Conservation (phyloP, 495 filamentous ascomycete genomes). For the Penicillium nucicola region DNA sequence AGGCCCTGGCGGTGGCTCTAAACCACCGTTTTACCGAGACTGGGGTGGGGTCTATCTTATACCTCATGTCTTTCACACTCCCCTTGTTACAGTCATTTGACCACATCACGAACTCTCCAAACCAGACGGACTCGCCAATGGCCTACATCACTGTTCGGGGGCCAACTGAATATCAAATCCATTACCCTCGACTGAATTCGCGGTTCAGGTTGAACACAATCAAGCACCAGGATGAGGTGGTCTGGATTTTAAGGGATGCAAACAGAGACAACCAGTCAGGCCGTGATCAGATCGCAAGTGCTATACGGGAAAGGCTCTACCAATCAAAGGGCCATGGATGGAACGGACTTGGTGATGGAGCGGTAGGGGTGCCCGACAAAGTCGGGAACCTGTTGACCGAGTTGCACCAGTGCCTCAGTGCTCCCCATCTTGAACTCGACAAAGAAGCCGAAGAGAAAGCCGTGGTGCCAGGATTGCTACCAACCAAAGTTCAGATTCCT, state of each 20-base stretch:
- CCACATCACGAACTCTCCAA: slow-evolving; percentile 28
- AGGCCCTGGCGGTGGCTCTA: slow-evolving; percentile 58
- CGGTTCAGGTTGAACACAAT: slow-evolving; percentile 36
- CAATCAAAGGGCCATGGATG: slow-evolving; percentile 46
- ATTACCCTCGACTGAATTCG: slow-evolving; percentile 35
- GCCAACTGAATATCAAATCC: slow-evolving; percentile 41
- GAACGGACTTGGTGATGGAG: slow-evolving; percentile 47
- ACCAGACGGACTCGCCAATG: slow-evolving; percentile 20
- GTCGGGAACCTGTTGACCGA: slow-evolving; percentile 40
- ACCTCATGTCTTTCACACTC: slow-evolving; percentile 58
- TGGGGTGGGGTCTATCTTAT: slow-evolving; percentile 54
- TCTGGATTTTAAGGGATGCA: slow-evolving; percentile 43
- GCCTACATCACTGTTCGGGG: slow-evolving; percentile 40
- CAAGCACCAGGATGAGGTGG: slow-evolving; percentile 25
- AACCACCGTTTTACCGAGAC: slow-evolving; percentile 48
- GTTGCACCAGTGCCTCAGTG: slow-evolving; percentile 29
- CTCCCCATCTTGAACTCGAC: slow-evolving; percentile 11
- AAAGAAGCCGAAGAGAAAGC: slow-evolving; percentile 1
- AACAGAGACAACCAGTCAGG: slow-evolving; percentile 13
- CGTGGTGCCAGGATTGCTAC: neutral
- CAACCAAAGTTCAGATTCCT: neutral
- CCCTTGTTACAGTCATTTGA: slow-evolving; percentile 66
- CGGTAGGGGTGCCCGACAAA: slow-evolving; percentile 33
- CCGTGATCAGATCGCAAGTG: slow-evolving; percentile 13
- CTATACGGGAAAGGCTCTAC: slow-evolving; percentile 33